Conservation (phyloP, 495 filamentous ascomycete species). For the Penicillium crystallinum region DNA sequence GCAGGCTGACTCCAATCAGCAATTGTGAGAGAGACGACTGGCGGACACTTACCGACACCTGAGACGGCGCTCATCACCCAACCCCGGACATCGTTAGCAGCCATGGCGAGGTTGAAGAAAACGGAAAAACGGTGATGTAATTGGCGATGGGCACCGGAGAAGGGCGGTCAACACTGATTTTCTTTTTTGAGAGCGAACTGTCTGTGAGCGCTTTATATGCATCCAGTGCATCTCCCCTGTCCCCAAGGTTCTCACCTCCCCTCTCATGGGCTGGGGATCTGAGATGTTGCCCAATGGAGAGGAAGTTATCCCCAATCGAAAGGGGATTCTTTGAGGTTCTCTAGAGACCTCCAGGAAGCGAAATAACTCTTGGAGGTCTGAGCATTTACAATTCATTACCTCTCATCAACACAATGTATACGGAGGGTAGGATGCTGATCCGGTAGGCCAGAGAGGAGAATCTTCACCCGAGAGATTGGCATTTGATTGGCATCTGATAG, state of each 20-base stretch:
- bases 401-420: too few relatives aligned
- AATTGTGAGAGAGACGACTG: background rate
- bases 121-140: slow-evolving; percentile 17
- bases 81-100: slow-evolving; percentile 76
- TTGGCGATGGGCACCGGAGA: background rate
- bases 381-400: too few relatives aligned
- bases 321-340: too few relatives aligned
- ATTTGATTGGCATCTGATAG: too few relatives aligned
- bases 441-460: too few relatives aligned
- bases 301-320: too few relatives aligned
- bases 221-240: slow-evolving; percentile 7
- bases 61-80: slow-evolving; percentile 90
- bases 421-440: too few relatives aligned
- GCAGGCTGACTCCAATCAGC: slow-evolving; percentile 53
- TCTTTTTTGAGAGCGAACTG: background rate
- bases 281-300: too few relatives aligned
- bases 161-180: slow-evolving; percentile 16
- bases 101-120: slow-evolving; percentile 29
- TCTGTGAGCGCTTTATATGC: background rate
- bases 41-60: slow-evolving; percentile 59
- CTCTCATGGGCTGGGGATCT: background rate
- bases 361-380: too few relatives aligned
- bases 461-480: too few relatives aligned
- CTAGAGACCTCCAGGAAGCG: too few relatives aligned
- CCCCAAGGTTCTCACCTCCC: slow-evolving; percentile 16